Evolutionary conservation across 768 basidiomycete genomes (phyloP).

Genomic region (Butyriboletus loyo): DNA sequence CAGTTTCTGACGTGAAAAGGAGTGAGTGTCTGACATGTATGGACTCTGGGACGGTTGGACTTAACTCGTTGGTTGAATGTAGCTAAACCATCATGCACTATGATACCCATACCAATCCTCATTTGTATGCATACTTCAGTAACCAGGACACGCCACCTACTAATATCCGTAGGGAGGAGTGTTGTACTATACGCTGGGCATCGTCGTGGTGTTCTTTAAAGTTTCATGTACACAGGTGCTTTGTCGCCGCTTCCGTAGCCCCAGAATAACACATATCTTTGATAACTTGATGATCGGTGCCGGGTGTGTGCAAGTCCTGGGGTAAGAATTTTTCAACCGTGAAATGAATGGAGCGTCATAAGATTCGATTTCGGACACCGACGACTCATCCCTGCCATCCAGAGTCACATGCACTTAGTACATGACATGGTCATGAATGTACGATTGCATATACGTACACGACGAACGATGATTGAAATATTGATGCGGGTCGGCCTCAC

Average conservation of each 20-base stretch:
- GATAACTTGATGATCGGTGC: no score
- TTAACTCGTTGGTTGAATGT: conserved; percentile 6
- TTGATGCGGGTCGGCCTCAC: no score
- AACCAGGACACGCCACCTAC: conserved; percentile 9
- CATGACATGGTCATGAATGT: no score
- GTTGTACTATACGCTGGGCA: conserved; percentile 13
- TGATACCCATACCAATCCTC: conserved; percentile 32
- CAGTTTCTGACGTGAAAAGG: conserved; percentile 31
- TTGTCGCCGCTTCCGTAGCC: background rate
- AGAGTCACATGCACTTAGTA: no score
- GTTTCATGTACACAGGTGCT: background rate
- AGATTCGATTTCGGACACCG: no score
- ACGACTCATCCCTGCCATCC: no score
- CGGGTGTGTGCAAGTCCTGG: no score
- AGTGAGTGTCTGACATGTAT: conserved; percentile 18
- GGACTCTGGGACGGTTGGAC: background rate
- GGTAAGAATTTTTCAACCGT: no score
- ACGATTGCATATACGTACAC: no score
- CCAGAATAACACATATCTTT: conserved; percentile 2
- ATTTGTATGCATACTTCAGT: conserved; percentile 31
- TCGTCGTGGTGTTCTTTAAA: background rate
- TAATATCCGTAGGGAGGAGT: conserved; percentile 12
- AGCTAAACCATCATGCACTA: conserved; percentile 23
- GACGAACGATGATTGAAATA: no score
- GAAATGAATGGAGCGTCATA: no score